Evolutionary conservation across 1,284 basidiomycete genomes (phyloP), one percentile per base, ranked within the genome.

Genomic region (Rhodotorula sp.): DNA sequence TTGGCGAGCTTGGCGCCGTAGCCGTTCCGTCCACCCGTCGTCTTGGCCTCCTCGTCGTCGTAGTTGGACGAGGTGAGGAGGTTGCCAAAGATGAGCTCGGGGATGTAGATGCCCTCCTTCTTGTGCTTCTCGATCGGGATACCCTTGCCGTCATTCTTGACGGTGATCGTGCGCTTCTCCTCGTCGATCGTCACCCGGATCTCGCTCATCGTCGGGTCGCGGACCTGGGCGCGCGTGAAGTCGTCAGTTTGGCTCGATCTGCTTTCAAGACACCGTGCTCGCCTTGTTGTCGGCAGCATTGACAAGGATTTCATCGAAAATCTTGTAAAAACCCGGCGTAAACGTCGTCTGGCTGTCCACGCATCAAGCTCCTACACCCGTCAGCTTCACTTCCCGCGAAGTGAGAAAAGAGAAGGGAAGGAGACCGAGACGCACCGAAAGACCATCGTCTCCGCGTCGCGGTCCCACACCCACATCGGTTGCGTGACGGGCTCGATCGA

Each of bases 221-320:
- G 94, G 78, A 94, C 90, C 93, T 95, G 69, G 22, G 47, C 15
- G 24, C n/a, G 44, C 26, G n/a, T 13, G 47, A 7, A 20, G 2
- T 22, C 16, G 13, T 13, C 22, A 15, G 44, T 18, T 5, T 26
- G 24, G 6, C 26, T 37, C 30, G 24, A 50, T 30, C 13, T 18
- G 2, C 34, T 8, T 15, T 13, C 52, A 57, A 50, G 50, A 28
- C 46, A 24, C 46, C 34, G 57, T 28, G 77, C 79, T 62, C 22
- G 91, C 95, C 88, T 99, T 99, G 83, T 99, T 97, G 81, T 99
- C 96, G 11, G 96, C 96, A 26, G 96, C 96, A 80, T 99, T 99
- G 77, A 99, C 96, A 10, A 99, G 85, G 77, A 99, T 99, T 82
- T 99, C 96, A 78, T 99, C 96, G 56, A 99, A 90, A 79, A 99